These are phyloP conservation scores for Podospora anserina DNA, from an alignment of 495 filamentous ascomycete genomes.

Conservation along the genomic window DNA sequence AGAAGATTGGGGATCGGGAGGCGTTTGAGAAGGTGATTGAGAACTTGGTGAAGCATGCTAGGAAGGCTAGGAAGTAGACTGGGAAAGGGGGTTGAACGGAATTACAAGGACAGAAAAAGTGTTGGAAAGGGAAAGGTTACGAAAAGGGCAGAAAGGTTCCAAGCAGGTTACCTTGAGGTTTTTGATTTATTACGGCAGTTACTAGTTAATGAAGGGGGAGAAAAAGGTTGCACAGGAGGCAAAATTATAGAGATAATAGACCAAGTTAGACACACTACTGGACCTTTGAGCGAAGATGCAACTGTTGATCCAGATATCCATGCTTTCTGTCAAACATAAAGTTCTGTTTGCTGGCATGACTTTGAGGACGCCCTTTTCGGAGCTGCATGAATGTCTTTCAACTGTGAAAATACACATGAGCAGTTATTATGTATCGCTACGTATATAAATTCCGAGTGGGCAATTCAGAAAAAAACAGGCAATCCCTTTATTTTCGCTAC, in stretches of 20 bases:
- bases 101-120: not conserved
- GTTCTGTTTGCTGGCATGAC: too few species aligned
- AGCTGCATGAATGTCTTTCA: too few species aligned
- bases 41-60: slow-evolving; percentile 91
- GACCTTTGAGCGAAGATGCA: too few species aligned
- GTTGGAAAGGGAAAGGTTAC: not conserved
- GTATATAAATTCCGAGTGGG: not conserved
- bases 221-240: too few species aligned
- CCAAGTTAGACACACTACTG: too few species aligned
- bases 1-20: slow-evolving; percentile 84
- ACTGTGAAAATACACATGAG: too few species aligned
- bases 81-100: not conserved
- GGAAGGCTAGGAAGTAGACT: slow-evolving; percentile 71
- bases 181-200: too few species aligned
- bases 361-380: too few species aligned
- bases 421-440: not conserved
- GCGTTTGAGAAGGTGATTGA: slow-evolving; percentile 98
- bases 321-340: too few species aligned
- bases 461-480: not conserved
- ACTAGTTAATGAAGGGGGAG: too few species aligned
- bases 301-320: too few species aligned
- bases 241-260: too few species aligned
- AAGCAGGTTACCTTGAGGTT: not conserved
- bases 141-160: not conserved
- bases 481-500: not conserved